Percentiles rank a stretch among this genome's conserved stretches.
These are phyloP conservation scores for Syzygium oleosum DNA, from an alignment of 345 rosid genomes.

Conservation along the genomic window DNA sequence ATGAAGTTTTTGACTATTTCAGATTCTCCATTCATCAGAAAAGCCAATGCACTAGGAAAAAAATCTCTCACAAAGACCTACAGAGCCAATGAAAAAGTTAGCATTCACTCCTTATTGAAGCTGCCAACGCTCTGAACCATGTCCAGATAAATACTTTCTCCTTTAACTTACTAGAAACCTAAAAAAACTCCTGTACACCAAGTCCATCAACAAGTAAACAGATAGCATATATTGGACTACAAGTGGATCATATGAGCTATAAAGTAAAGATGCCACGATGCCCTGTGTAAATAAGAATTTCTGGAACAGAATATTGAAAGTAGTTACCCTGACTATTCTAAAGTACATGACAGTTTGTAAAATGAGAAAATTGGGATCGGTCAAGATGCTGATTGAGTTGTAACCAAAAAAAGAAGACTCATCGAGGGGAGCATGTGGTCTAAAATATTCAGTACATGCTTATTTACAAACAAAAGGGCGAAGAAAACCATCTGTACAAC, in stretches of 20 bases:
- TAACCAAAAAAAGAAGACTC: neutral
- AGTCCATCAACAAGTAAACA: neutral
- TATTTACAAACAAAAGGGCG: neutral
- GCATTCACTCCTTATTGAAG: neutral
- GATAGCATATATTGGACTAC: neutral
- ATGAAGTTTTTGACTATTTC: conserved; percentile 82
- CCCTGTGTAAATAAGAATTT: neutral
- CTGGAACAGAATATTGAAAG: neutral
- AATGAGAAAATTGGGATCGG: neutral
- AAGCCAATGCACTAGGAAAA: conserved; percentile 86
- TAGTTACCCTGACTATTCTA: neutral
- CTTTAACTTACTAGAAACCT: neutral
- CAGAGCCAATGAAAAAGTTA: neutral
- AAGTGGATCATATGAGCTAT: neutral
- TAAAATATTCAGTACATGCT: neutral
- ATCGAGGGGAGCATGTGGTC: neutral
- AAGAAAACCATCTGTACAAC: neutral
- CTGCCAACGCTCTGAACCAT: neutral
- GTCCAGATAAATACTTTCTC: neutral
- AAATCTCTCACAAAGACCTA: conserved; percentile 97
- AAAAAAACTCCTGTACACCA: neutral
- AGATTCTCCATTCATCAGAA: conserved; percentile 80
- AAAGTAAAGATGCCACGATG: neutral
- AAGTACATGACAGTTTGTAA: neutral
- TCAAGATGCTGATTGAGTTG: neutral